Conservation (phyloP, 2,329 filamentous ascomycete genomes). For the Aspergillus eucalypticola region DNA sequence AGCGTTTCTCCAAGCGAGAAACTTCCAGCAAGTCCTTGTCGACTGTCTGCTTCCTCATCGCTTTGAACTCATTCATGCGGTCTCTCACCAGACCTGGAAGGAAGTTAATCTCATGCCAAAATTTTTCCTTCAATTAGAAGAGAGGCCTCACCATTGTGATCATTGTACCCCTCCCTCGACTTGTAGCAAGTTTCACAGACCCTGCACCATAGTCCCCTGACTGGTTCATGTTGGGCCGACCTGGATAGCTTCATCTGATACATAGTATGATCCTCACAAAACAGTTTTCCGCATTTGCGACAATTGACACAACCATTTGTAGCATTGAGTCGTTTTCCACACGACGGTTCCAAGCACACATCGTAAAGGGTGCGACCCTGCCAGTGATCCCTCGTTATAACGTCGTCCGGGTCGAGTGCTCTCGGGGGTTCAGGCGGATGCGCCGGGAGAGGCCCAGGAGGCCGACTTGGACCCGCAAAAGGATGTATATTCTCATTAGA, state of each 20-base stretch:
- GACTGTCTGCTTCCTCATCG: conserved; percentile 72
- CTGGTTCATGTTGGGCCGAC: conserved; percentile 84
- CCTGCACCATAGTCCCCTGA: conserved; percentile 86
- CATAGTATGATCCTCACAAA: conserved; percentile 98
- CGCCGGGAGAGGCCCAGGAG: conserved; percentile 25
- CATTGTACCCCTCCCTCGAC: conserved; percentile 91
- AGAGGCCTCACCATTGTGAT: conserved; percentile 62
- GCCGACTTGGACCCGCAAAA: conserved; percentile 39
- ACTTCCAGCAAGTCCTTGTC: conserved; percentile 86
- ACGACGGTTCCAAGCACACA: conserved; percentile 81
- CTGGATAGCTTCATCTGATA: conserved; percentile 98
- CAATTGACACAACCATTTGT: conserved; percentile 88
- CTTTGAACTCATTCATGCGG: conserved; percentile 69
- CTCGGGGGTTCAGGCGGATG: conserved; percentile 37
- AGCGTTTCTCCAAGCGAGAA: conserved; percentile 82
- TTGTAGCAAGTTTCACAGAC: conserved; percentile 99
- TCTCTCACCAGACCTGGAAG: conserved; percentile 62
- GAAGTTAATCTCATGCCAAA: conserved; percentile 10
- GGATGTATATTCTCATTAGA: conserved; percentile 70
- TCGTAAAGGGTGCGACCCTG: conserved; percentile 74
- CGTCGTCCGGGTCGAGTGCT: conserved; percentile 76
- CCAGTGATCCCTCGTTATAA: conserved; percentile 88
- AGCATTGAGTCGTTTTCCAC: conserved; percentile 74
- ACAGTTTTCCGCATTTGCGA: conserved; percentile 85
- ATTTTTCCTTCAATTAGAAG: background rate